These are phyloP conservation scores for Aspergillus sp. DNA, from an alignment of 2,329 filamentous ascomycete genomes.

Conservation along the genomic window DNA sequence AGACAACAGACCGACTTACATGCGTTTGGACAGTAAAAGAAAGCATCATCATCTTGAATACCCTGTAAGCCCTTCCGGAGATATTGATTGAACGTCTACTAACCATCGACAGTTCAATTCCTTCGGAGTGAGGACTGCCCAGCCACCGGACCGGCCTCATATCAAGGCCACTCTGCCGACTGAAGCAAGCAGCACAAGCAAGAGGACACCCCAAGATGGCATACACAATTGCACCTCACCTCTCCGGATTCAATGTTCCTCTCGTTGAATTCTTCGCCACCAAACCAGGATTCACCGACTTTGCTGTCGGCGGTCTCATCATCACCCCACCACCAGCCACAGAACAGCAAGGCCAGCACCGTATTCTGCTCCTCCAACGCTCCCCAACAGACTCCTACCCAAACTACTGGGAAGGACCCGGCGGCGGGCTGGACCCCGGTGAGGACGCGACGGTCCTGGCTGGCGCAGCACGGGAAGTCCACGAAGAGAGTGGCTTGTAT, in stretches of 20 bases:
- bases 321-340: slow-evolving; percentile 12
- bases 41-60: too few relatives aligned
- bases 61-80: too few relatives aligned
- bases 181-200: not conserved
- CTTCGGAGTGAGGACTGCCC: too few relatives aligned
- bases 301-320: slow-evolving; percentile 22
- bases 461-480: slow-evolving; percentile 42
- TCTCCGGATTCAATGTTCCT: slow-evolving; percentile 22
- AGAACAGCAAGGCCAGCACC: slow-evolving; percentile 8
- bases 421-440: slow-evolving; percentile 39
- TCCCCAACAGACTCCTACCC: slow-evolving; percentile 32
- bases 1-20: too few relatives aligned
- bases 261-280: slow-evolving; percentile 17
- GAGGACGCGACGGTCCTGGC: slow-evolving; percentile 42
- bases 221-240: slow-evolving; percentile 22
- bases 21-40: too few relatives aligned
- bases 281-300: slow-evolving; percentile 21
- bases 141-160: not conserved
- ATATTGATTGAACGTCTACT: too few relatives aligned
- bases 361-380: slow-evolving; percentile 40
- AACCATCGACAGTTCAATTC: too few relatives aligned
- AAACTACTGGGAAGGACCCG: slow-evolving; percentile 44
- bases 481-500: slow-evolving; percentile 45
- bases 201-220: not conserved
- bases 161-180: not conserved